phyloP scores from a whole-genome alignment of 2,329 filamentous ascomycete species.

The Westerdykella aurantiaca region DNA sequence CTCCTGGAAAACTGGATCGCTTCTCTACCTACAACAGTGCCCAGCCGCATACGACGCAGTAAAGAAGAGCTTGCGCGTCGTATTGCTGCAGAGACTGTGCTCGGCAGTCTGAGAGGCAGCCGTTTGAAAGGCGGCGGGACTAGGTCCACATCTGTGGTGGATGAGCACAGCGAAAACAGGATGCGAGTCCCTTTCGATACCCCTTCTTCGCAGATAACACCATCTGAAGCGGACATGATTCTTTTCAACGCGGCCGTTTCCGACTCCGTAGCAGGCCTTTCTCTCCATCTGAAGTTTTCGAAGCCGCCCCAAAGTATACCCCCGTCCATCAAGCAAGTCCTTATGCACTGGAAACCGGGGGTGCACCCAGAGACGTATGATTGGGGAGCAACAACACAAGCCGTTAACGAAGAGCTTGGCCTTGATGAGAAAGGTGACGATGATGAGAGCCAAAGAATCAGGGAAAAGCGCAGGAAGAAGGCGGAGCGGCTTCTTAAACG shows the following conservation, averaged over 20 bases:
- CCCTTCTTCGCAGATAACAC: no score
- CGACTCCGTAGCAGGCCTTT: constrained; percentile 28
- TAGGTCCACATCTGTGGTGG: neutral
- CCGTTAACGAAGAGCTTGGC: constrained; percentile 23
- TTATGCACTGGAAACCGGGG: constrained; percentile 40
- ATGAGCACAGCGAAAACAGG: neutral
- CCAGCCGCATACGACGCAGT: constrained; percentile 20
- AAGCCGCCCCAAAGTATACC: constrained; percentile 22
- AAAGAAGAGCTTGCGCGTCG: constrained; percentile 30
- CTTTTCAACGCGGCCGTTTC: no score
- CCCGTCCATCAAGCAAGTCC: constrained; percentile 30
- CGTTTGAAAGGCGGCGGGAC: neutral
- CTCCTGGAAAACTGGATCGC: constrained; percentile 30
- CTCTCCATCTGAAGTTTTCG: constrained; percentile 33
- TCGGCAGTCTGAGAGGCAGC: constrained; percentile 24
- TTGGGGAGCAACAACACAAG: constrained; percentile 33
- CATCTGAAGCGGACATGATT: no score
- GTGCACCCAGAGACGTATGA: constrained; percentile 37
- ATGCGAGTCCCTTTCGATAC: neutral
- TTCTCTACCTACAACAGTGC: constrained; percentile 20
- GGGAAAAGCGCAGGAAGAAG: constrained; percentile 34
- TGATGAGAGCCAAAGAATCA: constrained; percentile 27
- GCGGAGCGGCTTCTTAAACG: constrained; percentile 38
- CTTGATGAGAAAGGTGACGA: constrained; percentile 20
- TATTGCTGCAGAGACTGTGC: constrained; percentile 33